Evolutionary conservation across 1,284 basidiomycete species (phyloP).

Genomic region (Naganishia sp.): DNA sequence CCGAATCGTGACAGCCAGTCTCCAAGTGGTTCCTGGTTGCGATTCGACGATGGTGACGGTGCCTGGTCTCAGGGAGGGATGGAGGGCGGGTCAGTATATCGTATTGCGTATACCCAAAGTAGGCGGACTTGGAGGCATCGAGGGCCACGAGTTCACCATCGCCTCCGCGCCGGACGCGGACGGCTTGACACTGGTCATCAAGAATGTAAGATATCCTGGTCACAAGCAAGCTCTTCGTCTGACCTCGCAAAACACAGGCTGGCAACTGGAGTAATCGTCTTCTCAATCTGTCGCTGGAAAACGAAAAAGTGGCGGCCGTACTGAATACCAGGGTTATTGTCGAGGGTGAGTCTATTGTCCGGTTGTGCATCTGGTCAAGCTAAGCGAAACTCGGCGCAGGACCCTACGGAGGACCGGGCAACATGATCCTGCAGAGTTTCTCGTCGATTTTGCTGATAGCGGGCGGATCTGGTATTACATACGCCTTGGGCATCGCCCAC

Average conservation of each 20-base stretch:
- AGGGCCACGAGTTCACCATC: conserved; percentile 55
- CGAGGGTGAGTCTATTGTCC: conserved; percentile 13
- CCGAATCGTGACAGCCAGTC: conserved; percentile 43
- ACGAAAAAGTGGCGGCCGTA: conserved; percentile 5
- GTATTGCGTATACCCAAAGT: conserved; percentile 46
- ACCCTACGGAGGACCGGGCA: conserved; percentile 50
- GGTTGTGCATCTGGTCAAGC: conserved; percentile 21
- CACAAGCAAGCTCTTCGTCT: not conserved
- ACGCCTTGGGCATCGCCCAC: conserved; percentile 45
- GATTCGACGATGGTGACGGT: conserved; percentile 49
- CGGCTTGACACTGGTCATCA: conserved; percentile 47
- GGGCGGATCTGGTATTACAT: conserved; percentile 52
- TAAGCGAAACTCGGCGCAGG: conserved; percentile 42
- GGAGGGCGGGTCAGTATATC: conserved; percentile 56
- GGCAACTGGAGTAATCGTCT: conserved; percentile 50
- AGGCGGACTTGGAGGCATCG: conserved; percentile 35
- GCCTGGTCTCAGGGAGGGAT: conserved; percentile 48
- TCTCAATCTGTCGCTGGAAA: conserved; percentile 29
- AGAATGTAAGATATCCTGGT: conserved; percentile 35
- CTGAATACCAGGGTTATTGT: conserved; percentile 13
- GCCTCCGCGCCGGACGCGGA: conserved; percentile 50
- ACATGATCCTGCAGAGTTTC: conserved; percentile 49
- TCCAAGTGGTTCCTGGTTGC: conserved; percentile 44
- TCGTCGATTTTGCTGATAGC: conserved; percentile 49
- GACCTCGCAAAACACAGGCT: conserved; percentile 23